These are phyloP conservation scores for Phaeomoniella chlamydospora DNA, from an alignment of 2,329 filamentous ascomycete species.

Conservation along the genomic window DNA sequence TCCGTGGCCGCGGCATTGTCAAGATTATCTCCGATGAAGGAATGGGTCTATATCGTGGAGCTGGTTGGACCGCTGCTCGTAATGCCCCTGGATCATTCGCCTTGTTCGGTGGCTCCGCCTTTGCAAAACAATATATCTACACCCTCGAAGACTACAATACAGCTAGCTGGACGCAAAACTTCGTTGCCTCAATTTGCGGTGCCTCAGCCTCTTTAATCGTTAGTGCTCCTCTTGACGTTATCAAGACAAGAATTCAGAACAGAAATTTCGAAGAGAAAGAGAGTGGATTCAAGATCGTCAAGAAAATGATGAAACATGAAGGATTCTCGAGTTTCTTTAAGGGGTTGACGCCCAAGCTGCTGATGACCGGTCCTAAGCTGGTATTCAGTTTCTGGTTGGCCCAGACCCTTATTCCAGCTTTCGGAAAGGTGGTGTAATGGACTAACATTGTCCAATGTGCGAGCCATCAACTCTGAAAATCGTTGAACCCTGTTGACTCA, in stretches of 20 bases:
- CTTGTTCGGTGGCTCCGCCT: constrained; percentile 92
- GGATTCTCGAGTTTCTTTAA: constrained; percentile 88
- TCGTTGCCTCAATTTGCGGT: constrained; percentile 87
- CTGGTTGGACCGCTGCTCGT: constrained; percentile 92
- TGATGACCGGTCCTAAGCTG: constrained; percentile 98
- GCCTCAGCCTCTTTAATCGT: constrained; percentile 91
- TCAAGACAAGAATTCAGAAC: constrained; percentile 98
- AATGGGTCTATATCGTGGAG: constrained; percentile 88
- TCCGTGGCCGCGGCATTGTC: constrained; percentile 82
- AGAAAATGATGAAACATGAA: constrained; percentile 87
- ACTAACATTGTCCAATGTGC: too few relatives aligned
- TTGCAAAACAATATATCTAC: constrained; percentile 94
- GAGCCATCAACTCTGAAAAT: too few relatives aligned
- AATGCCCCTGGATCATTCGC: constrained; percentile 96
- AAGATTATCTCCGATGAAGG: constrained; percentile 87
- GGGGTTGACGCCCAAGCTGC: constrained; percentile 86
- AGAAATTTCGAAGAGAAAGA: constrained; percentile 97
- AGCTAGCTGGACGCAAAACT: constrained; percentile 90
- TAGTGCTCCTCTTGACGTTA: constrained; percentile 90
- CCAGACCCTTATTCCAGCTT: constrained; percentile 91
- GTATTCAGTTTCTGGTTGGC: constrained; percentile 99
- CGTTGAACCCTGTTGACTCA: too few relatives aligned
- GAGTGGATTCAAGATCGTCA: constrained; percentile 78
- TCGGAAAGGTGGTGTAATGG: constrained; percentile 57
- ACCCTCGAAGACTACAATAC: constrained; percentile 86